Evolutionary conservation across 176 grass and related monocot genomes (phyloP).

Genomic region (Carex myosuroides): DNA sequence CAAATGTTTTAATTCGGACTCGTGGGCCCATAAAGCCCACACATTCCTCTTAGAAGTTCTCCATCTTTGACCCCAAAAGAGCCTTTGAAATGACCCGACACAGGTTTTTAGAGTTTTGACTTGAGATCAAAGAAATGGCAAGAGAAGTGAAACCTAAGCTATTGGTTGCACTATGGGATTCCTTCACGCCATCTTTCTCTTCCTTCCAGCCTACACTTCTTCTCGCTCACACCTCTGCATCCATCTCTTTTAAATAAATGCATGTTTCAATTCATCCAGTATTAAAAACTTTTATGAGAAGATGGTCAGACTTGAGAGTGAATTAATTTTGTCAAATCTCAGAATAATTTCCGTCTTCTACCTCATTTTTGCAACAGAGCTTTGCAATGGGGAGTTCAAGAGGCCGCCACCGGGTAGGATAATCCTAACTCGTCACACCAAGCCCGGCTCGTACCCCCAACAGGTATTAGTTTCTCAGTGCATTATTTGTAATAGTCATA

Average conservation of each 20-base stretch:
- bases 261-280: not conserved
- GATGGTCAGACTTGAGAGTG: not conserved
- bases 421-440: constrained; percentile 40
- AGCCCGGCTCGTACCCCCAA: constrained; percentile 51
- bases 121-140: not conserved
- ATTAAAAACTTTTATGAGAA: not conserved
- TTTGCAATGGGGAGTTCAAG: constrained; percentile 15
- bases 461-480: constrained; percentile 36
- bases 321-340: not conserved
- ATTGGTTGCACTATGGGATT: not conserved
- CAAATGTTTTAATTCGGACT: not conserved
- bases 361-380: not conserved
- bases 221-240: not conserved
- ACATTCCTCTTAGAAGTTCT: not conserved
- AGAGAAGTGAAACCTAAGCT: not conserved
- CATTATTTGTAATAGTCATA: not conserved
- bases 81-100: not conserved
- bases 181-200: constrained; percentile 21
- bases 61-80: not conserved
- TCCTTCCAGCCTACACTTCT: constrained; percentile 12
- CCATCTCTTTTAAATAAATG: not conserved
- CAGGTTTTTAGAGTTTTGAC: not conserved
- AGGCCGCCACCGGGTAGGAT: constrained; percentile 45
- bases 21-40: not conserved
- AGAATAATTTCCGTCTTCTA: not conserved